Evolutionary conservation across 1,284 basidiomycete genomes (phyloP).

Genomic region (Inonotus hispidus): DNA sequence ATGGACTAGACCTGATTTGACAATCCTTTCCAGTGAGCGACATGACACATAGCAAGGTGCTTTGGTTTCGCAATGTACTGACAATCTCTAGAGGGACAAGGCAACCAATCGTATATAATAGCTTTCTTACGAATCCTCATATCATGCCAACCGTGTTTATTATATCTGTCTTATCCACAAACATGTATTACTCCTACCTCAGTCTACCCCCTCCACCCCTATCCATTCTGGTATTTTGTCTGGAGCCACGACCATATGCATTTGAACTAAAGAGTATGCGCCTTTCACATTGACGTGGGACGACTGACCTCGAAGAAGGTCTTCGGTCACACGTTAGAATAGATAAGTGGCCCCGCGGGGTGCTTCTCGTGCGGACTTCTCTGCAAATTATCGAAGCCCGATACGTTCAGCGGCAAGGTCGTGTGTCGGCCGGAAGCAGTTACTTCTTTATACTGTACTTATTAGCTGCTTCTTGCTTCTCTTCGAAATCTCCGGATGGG

Average conservation of each 20-base stretch:
- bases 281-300: conserved; percentile 14
- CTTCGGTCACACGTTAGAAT: conserved; percentile 9
- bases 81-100: conserved; percentile 11
- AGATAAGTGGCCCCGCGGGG: conserved; percentile 3
- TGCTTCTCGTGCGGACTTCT: not conserved
- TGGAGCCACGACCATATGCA: not conserved
- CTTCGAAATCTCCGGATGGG: not conserved
- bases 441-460: not conserved
- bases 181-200: not conserved
- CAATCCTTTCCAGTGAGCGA: not conserved
- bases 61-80: not conserved
- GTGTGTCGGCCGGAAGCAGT: not conserved
- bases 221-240: not conserved
- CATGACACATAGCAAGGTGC: not conserved
- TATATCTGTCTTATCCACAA: not conserved
- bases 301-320: not conserved
- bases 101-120: conserved; percentile 7
- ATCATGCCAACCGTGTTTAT: conserved; percentile 15
- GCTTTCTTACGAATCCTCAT: conserved; percentile 2
- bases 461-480: not conserved
- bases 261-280: not conserved
- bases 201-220: not conserved
- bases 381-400: not conserved
- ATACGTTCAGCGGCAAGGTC: not conserved
- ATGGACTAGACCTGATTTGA: not conserved